phyloP scores from a whole-genome alignment of 495 filamentous ascomycete species.

The Paragyromitra xinjiangensis region DNA sequence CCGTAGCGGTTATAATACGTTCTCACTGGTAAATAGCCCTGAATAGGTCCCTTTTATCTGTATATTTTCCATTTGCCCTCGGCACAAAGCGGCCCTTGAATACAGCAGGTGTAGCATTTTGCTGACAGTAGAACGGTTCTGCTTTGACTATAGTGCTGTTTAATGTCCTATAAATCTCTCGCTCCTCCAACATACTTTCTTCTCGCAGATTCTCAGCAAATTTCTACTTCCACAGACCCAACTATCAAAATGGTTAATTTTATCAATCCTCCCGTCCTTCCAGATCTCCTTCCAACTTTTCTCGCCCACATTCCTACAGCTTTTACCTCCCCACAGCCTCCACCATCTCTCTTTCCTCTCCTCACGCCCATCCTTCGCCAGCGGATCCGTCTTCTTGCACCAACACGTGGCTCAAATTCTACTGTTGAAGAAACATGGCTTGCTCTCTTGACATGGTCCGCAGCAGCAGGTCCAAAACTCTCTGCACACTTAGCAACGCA shows the following conservation, averaged over 20 bases:
- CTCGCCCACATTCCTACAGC: constrained; percentile 88
- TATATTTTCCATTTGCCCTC: constrained; percentile 13
- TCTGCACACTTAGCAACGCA: constrained; percentile 71
- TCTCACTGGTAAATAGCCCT: constrained; percentile 30
- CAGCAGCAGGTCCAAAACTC: constrained; percentile 71
- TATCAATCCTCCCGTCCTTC: constrained; percentile 72
- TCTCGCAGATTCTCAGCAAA: constrained; percentile 1
- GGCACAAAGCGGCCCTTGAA: constrained; percentile 28
- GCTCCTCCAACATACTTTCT: constrained; percentile 1
- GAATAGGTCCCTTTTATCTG: not conserved
- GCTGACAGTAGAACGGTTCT: constrained; percentile 30
- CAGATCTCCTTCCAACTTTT: constrained; percentile 74
- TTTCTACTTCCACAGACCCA: not conserved
- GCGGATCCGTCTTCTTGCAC: constrained; percentile 76
- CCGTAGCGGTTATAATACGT: constrained; percentile 30
- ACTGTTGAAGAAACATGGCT: constrained; percentile 78
- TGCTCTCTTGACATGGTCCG: constrained; percentile 84
- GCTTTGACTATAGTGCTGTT: constrained; percentile 12
- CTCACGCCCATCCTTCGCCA: constrained; percentile 93
- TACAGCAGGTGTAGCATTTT: not conserved
- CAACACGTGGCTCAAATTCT: constrained; percentile 61
- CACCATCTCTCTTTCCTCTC: constrained; percentile 78
- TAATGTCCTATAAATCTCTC: constrained; percentile 23
- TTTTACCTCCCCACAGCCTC: constrained; percentile 77
- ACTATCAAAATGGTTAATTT: constrained; percentile 46